Conservation (phyloP, 1,139 yeast genomes). For the Geotrichum cucujoidarum region DNA sequence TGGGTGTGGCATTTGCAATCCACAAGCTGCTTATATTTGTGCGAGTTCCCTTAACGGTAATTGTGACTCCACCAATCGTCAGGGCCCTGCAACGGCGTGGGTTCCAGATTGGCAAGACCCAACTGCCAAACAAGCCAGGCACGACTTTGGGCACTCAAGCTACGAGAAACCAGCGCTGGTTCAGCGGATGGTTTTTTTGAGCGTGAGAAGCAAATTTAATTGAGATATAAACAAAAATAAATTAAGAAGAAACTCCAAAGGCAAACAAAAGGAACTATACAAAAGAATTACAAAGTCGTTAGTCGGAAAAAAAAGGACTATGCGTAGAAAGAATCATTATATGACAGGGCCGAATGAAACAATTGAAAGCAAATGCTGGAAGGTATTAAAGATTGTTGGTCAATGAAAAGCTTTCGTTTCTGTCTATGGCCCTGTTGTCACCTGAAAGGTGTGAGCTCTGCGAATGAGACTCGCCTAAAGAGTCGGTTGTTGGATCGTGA, state of each 20-base stretch:
- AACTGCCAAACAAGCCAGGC: slow-evolving; percentile 35
- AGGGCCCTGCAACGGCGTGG: slow-evolving; percentile 67
- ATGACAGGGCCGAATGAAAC: too few relatives aligned
- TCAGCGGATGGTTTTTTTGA: slow-evolving; percentile 20
- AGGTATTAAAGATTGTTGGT: too few relatives aligned
- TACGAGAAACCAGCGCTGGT: slow-evolving; percentile 11
- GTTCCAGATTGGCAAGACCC: slow-evolving; percentile 60
- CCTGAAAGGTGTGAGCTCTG: too few relatives aligned
- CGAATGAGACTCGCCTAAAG: too few relatives aligned
- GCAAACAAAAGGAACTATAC: not conserved
- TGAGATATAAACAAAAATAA: not conserved
- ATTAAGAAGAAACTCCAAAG: slow-evolving; percentile 2
- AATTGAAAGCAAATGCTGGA: too few relatives aligned
- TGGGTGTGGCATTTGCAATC: slow-evolving; percentile 85
- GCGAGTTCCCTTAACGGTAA: slow-evolving; percentile 86
- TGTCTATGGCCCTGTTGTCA: too few relatives aligned
- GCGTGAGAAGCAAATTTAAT: not conserved
- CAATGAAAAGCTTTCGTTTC: too few relatives aligned
- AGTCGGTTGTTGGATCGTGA: too few relatives aligned
- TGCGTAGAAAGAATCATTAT: too few relatives aligned
- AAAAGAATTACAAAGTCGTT: too few relatives aligned
- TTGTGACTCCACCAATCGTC: slow-evolving; percentile 81
- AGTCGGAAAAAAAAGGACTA: too few relatives aligned
- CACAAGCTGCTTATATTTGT: slow-evolving; percentile 78
- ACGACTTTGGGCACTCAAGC: slow-evolving; percentile 12